phyloP scores from a whole-genome alignment of 2,329 filamentous ascomycete species.

The Penicillium sp. region DNA sequence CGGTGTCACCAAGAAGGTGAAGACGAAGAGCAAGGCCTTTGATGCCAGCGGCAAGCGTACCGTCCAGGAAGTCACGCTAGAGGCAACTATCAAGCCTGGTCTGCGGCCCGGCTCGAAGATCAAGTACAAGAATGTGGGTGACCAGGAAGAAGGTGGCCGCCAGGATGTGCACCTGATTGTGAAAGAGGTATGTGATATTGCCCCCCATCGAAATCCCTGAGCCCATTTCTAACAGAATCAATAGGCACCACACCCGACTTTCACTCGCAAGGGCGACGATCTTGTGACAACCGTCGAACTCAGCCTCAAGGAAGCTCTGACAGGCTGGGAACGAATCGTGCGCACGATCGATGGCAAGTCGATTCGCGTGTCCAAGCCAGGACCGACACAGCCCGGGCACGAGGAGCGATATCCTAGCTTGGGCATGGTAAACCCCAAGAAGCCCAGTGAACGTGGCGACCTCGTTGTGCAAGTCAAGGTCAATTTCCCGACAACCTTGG shows the following conservation, averaged over 20 bases:
- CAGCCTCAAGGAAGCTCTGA: slow-evolving; percentile 86
- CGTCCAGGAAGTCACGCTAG: slow-evolving; percentile 81
- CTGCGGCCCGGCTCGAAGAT: slow-evolving; percentile 97
- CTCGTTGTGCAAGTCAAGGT: slow-evolving; percentile 88
- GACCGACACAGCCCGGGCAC: slow-evolving; percentile 79
- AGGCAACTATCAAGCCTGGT: slow-evolving; percentile 92
- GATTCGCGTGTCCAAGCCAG: slow-evolving; percentile 69
- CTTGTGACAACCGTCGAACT: slow-evolving; percentile 73
- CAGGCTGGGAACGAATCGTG: slow-evolving; percentile 88
- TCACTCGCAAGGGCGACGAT: slow-evolving; percentile 83
- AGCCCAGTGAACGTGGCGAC: slow-evolving; percentile 75
- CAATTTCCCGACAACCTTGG: slow-evolving; percentile 78
- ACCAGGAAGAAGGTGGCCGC: slow-evolving; percentile 91
- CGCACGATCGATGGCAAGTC: slow-evolving; percentile 89
- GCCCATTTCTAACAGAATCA: slow-evolving; percentile 39
- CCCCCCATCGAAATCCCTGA: background rate
- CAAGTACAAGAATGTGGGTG: slow-evolving; percentile 95
- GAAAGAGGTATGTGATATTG: slow-evolving; percentile 65
- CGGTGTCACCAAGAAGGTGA: slow-evolving; percentile 92
- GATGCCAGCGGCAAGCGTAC: slow-evolving; percentile 77
- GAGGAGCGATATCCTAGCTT: slow-evolving; percentile 74
- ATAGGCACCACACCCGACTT: slow-evolving; percentile 80
- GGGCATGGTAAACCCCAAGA: slow-evolving; percentile 96
- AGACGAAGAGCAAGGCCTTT: slow-evolving; percentile 94
- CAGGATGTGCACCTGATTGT: slow-evolving; percentile 95